Evolutionary conservation across 179 eudicot species (phyloP).

Genomic region (Gypsophila paniculata): DNA sequence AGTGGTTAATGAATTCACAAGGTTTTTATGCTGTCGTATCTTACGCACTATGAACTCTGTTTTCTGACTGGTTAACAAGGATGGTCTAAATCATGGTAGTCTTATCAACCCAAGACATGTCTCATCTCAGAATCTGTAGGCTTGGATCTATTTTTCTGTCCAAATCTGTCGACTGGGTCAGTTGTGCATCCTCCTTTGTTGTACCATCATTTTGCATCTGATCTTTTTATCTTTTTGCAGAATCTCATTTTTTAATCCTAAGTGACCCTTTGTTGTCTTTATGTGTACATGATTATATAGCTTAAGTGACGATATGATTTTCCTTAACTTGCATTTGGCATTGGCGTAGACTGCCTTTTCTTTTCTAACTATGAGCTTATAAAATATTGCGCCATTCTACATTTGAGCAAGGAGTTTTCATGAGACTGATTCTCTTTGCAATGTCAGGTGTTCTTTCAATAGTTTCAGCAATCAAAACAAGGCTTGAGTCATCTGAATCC

Average conservation of each 20-base stretch:
- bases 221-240: not conserved
- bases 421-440: slow-evolving; percentile 18
- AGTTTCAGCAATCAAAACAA: slow-evolving; percentile 58
- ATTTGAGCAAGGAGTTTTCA: not conserved
- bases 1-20: not conserved
- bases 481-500: slow-evolving; percentile 44
- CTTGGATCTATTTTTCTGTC: not conserved
- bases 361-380: not conserved
- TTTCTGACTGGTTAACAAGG: not conserved
- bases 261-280: not conserved
- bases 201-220: not conserved
- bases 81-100: not conserved
- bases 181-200: not conserved
- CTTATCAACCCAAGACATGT: not conserved
- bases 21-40: not conserved
- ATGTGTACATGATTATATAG: not conserved
- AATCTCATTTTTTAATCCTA: not conserved
- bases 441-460: slow-evolving; percentile 47
- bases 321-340: not conserved
- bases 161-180: not conserved
- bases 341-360: not conserved
- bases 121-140: not conserved
- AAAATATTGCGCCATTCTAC: not conserved
- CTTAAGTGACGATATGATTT: not conserved
- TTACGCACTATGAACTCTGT: not conserved